phyloP scores from a whole-genome alignment of 257 asterid species.

The Henckelia pumila region DNA sequence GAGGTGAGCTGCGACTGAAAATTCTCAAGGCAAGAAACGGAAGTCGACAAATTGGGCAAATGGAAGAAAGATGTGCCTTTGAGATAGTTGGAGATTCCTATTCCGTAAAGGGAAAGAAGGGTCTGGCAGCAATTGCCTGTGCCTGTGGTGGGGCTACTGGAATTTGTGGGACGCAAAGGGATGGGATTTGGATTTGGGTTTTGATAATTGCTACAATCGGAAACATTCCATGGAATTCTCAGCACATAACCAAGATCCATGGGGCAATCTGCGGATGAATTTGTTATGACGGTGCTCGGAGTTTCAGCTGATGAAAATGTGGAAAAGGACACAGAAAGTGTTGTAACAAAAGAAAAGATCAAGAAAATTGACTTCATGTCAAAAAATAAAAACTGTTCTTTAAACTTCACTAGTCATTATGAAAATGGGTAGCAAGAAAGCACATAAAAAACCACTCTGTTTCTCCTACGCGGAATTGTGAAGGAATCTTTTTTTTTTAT shows the following conservation, averaged over 20 bases:
- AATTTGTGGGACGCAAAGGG: conserved; percentile 14
- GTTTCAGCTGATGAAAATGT: conserved; percentile 32
- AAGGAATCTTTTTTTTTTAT: too few relatives aligned
- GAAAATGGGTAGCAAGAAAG: conserved; percentile 18
- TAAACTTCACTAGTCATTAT: conserved; percentile 8
- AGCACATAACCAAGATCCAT: conserved; percentile 59
- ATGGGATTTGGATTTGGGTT: conserved; percentile 16
- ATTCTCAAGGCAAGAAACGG: conserved; percentile 65
- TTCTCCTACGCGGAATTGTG: background rate
- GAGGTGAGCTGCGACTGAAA: conserved; percentile 59
- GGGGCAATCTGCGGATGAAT: conserved; percentile 49
- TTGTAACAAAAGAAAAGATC: conserved; percentile 27
- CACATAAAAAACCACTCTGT: too few relatives aligned
- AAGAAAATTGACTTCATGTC: conserved; percentile 37
- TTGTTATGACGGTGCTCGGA: conserved; percentile 19
- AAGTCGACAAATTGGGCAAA: conserved; percentile 58
- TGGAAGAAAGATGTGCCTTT: conserved; percentile 53
- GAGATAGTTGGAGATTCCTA: conserved; percentile 56
- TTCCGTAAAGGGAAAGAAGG: conserved; percentile 63
- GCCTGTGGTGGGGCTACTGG: conserved; percentile 20
- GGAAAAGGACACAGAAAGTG: conserved; percentile 19
- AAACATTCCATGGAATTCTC: conserved; percentile 61
- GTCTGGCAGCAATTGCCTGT: conserved; percentile 64
- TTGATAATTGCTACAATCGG: conserved; percentile 43
- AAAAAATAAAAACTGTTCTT: background rate